These are phyloP conservation scores for Rubia yunnanensis DNA, from an alignment of 257 asterid genomes.

Conservation along the genomic window DNA sequence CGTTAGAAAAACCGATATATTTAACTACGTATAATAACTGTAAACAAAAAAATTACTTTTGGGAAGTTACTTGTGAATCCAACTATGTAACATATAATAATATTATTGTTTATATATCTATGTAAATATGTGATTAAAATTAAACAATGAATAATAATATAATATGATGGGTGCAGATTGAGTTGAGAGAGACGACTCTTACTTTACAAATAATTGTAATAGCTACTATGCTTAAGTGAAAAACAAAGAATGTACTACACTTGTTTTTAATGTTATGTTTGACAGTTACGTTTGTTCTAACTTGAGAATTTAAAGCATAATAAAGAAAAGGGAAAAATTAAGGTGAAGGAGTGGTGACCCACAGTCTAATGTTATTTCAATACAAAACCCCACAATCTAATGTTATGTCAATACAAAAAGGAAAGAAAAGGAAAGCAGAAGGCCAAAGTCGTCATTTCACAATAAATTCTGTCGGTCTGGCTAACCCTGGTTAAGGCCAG, in stretches of 20 bases:
- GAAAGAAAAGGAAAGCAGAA: not conserved
- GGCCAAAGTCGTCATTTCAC: constrained; percentile 3
- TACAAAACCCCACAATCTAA: not conserved
- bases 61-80: too few species aligned
- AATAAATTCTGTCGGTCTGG: constrained; percentile 19
- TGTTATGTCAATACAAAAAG: not conserved
- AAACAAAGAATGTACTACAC: not conserved
- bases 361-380: not conserved
- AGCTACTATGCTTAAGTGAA: not conserved
- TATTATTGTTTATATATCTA: too few species aligned
- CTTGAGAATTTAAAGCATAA: not conserved
- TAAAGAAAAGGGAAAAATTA: not conserved
- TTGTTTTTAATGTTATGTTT: not conserved
- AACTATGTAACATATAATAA: too few species aligned
- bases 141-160: too few species aligned
- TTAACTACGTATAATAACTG: too few species aligned
- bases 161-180: too few species aligned
- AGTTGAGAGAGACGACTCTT: too few species aligned
- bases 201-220: not conserved
- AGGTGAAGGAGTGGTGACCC: constrained; percentile 2
- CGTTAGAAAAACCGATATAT: too few species aligned
- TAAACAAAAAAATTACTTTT: too few species aligned
- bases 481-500: constrained; percentile 23
- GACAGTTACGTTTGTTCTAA: not conserved
- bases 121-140: too few species aligned